Base-by-base conservation (phyloP, 768 basidiomycete species). In the Hebeloma cylindrosporum region DNA sequence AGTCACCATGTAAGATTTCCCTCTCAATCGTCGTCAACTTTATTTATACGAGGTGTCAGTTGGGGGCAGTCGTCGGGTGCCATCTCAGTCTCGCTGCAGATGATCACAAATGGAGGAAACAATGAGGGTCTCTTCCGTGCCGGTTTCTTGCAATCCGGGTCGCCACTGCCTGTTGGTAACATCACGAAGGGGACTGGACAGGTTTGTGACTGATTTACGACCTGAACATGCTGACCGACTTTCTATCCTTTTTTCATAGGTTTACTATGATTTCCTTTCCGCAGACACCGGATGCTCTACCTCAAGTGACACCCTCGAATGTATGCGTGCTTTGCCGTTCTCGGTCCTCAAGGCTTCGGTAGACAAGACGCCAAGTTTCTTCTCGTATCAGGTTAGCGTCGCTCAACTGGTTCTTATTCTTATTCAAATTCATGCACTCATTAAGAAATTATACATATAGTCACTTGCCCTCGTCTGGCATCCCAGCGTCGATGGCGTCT, bases 31-130 rank as follows among this genome's bases (percentile, higher is more conserved):
- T 28, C n/a, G 18, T 7, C 22, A 6, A 9, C 30, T 41, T 28
- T 4, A 32, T 16, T 32, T 14, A 28, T 40, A 20, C 10, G 27
- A 20, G n/a, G 10, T 10, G 5, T 43, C 45, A 75, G 75, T 26
- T 77, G 73, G 66, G 82, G 82, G 10, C 71, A 80, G 58, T 74
- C 72, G 7, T 78, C 81, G 0, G 82, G 82, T 4, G 79, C 80
- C 1, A 73, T 79, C 35, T 74, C 74, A 29, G 74, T 73, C 5
- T 60, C 71, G 4, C 49, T 77, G 22, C 79, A 81, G 7, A 75
- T 78, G 69, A 40, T 78, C 6, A 62, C 71, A 25, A 74, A 75
- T 48, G 63, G 59, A 6, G 76, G 74, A 1, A 50, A 76, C 37
- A 63, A 58, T 11, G 72, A 74, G 43, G 70, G 71, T 0, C 61